Conservation (phyloP, 2,329 filamentous ascomycete genomes). For the Cladosporium sp. region DNA sequence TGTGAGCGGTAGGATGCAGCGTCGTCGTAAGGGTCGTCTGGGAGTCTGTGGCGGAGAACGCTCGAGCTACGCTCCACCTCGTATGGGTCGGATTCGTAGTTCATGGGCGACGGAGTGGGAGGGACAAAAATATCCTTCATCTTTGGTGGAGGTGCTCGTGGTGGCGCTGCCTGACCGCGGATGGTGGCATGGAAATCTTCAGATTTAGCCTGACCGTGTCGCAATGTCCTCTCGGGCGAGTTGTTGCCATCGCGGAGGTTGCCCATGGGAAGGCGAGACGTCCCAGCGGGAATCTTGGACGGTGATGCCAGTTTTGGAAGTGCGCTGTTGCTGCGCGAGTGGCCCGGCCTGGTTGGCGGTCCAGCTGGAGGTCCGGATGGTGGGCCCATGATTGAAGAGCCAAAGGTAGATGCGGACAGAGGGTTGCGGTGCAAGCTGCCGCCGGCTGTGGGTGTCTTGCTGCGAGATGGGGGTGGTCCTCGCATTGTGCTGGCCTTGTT, state of each 20-base stretch:
- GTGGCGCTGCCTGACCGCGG: constrained; percentile 37
- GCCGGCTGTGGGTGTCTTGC: constrained; percentile 45
- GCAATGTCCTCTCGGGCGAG: constrained; percentile 71
- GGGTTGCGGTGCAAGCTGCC: constrained; percentile 34
- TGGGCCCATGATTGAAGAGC: constrained; percentile 32
- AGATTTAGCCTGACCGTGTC: constrained; percentile 35
- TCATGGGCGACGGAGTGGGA: constrained; percentile 45
- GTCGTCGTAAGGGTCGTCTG: constrained; percentile 87
- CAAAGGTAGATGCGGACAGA: constrained; percentile 28
- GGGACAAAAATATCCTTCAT: constrained; percentile 79
- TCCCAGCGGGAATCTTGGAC: constrained; percentile 55
- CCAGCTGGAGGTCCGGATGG: constrained; percentile 37
- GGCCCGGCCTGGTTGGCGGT: constrained; percentile 21
- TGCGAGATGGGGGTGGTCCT: constrained; percentile 42
- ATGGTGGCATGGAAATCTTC: constrained; percentile 44
- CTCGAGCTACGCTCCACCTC: constrained; percentile 55
- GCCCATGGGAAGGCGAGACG: constrained; percentile 65
- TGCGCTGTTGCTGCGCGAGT: constrained; percentile 41
- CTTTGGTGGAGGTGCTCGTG: constrained; percentile 75
- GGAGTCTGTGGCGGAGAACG: constrained; percentile 61
- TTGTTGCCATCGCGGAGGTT: constrained; percentile 71
- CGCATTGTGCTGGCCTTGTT: constrained; percentile 44
- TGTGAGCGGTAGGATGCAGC: constrained; percentile 33
- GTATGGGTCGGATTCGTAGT: constrained; percentile 37
- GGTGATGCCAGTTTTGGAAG: constrained; percentile 39